Base-by-base conservation (phyloP, 2,329 filamentous ascomycete genomes). In the Byssochlamys sp. region DNA sequence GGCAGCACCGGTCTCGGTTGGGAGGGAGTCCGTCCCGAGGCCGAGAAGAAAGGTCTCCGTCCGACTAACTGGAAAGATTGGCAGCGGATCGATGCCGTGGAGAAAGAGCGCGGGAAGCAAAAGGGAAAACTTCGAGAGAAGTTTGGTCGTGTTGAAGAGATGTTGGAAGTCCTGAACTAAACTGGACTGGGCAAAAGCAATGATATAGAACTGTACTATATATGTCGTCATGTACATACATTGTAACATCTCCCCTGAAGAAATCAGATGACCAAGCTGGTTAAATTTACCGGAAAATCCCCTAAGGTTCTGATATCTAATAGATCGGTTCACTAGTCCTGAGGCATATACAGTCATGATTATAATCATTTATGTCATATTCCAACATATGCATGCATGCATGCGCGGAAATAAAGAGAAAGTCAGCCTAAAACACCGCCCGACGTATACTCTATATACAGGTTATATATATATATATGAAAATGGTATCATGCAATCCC, bases 41-140 rank as follows among this genome's bases (percentile, higher is more conserved):
- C 82, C 0, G 74, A 81, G 55, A 73, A 72, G 29, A 77, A 77
- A 58, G 82, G 82, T 1, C 78, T 86, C 3, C 79, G 79, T 56
- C 80, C 84, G 12, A 86, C 96, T 19, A 83, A 80, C 53, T 99
- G 94, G 94, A 73, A 83, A 26, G 89, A 95, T 63, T 99, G 94
- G 94, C 78, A 84, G 71, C 84, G 77, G 61, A 96, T 99, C 61
- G 91, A 99, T 72, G 73, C 75, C n/a, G 85, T 80, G 2, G 94
- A 99, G 74, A 84, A 78, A 65, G 77, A 83, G 57, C 81, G 80
- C 53, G 94, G 94, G 0, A 73, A 78, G 59, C 69, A 70, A 52
- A 79, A 75, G 55, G 91, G 91, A 0, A 97, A 96, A 72, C 81
- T 85, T 65, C 82, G 94, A 62, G 89, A 92, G 72, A 87, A 87